Evolutionary conservation across 208 protist species (phyloP), one percentile per base, ranked within the genome.

Genomic region (Naegleria lovaniensis): DNA sequence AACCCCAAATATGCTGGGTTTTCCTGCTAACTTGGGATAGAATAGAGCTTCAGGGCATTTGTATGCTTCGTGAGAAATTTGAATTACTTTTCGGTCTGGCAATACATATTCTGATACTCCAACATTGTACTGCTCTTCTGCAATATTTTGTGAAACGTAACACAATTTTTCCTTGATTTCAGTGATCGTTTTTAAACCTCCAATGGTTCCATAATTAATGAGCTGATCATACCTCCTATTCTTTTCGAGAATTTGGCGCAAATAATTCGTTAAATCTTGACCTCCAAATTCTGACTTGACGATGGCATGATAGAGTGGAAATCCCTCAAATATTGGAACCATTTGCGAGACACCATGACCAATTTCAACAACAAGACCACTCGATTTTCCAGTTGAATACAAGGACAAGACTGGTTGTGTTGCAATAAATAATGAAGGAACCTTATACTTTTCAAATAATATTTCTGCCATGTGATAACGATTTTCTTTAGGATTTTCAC

Each of bases 301-400:
- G 19, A 95, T 97, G n/a, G 96, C 95, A 92, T 99, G 97, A 92
- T 97, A 97, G 39, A 98, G 94, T 6, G 96, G 94, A 75, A 97
- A 96, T 84, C 97, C 97, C 94, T 99, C 98, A 94, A 98, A 99
- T 91, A 99, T 98, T 90, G 99, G 98, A 51, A 99, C 97, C 33
- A 98, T 98, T 94, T 99, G 97, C 92, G 97, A 97, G 40, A 98
- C 97, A 92, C 98, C 97, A 94, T 99, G 95, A 52, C 98, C 98
- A 90, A 97, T 95, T 90, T 99, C 98, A 15, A 99, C 94, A 4
- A 96, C 94, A 25, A 97, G 90, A 58, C 97, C 97, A 36, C 94
- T 97, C 93, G 95, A 94, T 25, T 96, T 90, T 1, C 97, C 97
- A 6, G 93, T 92, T 15, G 96, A 96, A 93, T 97, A 98, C 51